These are phyloP conservation scores for Cairneyella variabilis DNA, from an alignment of 495 filamentous ascomycete species.

Conservation along the genomic window DNA sequence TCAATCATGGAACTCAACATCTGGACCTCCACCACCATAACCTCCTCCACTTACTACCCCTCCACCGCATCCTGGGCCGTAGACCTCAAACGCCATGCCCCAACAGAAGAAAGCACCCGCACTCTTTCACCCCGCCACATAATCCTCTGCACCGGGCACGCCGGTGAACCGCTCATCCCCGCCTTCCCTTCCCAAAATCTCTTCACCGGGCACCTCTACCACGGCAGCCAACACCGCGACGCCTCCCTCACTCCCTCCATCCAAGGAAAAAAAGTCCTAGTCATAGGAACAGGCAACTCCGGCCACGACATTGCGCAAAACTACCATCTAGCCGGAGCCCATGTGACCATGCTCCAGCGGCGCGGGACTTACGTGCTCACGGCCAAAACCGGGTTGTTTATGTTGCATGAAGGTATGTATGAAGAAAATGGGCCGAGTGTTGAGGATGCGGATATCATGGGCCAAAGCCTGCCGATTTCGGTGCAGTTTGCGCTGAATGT, in stretches of 20 bases:
- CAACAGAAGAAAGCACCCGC: slow-evolving; percentile 11
- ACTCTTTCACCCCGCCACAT: slow-evolving; percentile 53
- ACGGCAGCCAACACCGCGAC: no score
- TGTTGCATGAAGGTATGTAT: slow-evolving; percentile 46
- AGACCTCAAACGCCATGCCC: slow-evolving; percentile 41
- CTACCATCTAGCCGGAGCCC: slow-evolving; percentile 72
- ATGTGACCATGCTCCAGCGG: slow-evolving; percentile 80
- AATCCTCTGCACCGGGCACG: slow-evolving; percentile 61
- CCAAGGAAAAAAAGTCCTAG: slow-evolving; percentile 69
- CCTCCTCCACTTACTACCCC: slow-evolving; percentile 43
- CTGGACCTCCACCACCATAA: slow-evolving; percentile 48
- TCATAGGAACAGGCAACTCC: slow-evolving; percentile 78
- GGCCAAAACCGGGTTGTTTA: slow-evolving; percentile 40
- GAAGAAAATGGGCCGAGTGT: slow-evolving; percentile 54
- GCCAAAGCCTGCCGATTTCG: slow-evolving; percentile 53
- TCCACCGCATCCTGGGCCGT: slow-evolving; percentile 50
- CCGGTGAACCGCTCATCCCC: slow-evolving; percentile 61
- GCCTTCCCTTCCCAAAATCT: slow-evolving; percentile 54
- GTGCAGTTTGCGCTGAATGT: slow-evolving; percentile 53
- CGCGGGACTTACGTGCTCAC: slow-evolving; percentile 68
- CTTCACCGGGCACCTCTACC: slow-evolving; percentile 58
- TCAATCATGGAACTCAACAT: slow-evolving; percentile 62
- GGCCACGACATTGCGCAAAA: slow-evolving; percentile 80
- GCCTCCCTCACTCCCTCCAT: slow-evolving; percentile 69
- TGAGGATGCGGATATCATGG: slow-evolving; percentile 60